phyloP scores from a whole-genome alignment of 257 asterid species.

The Coffea eugenioides region DNA sequence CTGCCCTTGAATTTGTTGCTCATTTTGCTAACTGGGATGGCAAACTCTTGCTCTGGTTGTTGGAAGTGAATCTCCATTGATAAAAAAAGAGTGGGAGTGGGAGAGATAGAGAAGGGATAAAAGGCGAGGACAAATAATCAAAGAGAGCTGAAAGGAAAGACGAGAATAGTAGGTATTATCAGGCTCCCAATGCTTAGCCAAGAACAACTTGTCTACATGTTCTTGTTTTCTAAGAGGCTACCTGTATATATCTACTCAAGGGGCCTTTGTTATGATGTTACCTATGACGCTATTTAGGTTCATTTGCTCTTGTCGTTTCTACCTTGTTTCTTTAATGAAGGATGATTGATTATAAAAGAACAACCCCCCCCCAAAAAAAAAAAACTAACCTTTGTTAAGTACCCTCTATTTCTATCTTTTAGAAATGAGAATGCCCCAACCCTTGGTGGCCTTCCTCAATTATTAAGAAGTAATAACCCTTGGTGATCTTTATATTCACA shows the following conservation, averaged over 20 bases:
- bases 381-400: too few relatives aligned
- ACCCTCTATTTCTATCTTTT: not conserved
- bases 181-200: not conserved
- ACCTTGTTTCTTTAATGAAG: not conserved
- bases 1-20: slow-evolving; percentile 41
- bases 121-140: not conserved
- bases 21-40: slow-evolving; percentile 22
- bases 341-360: too few relatives aligned
- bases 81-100: too few relatives aligned
- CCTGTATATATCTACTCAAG: not conserved
- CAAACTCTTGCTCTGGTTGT: slow-evolving; percentile 6
- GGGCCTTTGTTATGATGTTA: not conserved
- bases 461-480: too few relatives aligned
- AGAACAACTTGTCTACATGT: not conserved
- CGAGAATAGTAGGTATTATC: not conserved
- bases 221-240: not conserved
- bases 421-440: too few relatives aligned
- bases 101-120: not conserved
- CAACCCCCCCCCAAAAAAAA: too few relatives aligned
- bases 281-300: not conserved
- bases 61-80: slow-evolving; percentile 57
- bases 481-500: too few relatives aligned
- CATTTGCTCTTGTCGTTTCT: not conserved
- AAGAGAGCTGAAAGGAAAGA: not conserved
- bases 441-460: too few relatives aligned